Conservation (phyloP, 78 protist genomes). For the Paratrimastix pyriformis region DNA sequence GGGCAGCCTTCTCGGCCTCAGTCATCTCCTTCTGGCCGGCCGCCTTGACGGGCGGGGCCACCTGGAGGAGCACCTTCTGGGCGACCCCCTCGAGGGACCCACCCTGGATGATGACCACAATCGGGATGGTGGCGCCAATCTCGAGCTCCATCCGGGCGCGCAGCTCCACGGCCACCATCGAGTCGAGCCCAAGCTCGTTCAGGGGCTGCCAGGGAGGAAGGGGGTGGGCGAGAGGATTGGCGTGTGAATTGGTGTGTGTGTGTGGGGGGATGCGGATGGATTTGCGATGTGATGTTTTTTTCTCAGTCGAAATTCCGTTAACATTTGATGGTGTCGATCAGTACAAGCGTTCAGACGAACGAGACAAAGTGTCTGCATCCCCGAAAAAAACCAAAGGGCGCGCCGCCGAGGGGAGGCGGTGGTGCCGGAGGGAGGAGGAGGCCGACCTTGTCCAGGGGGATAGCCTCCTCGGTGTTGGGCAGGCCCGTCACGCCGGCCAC, state of each 20-base stretch:
- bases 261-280: too few species aligned
- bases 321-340: too few species aligned
- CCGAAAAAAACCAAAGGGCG: too few species aligned
- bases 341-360: too few species aligned
- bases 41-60: neutral
- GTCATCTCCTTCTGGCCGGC: neutral
- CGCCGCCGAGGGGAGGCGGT: too few species aligned
- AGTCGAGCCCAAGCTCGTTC: constrained; percentile 1
- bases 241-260: too few species aligned
- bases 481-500: neutral
- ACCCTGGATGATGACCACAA: constrained; percentile 4
- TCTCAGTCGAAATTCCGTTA: too few species aligned
- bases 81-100: neutral
- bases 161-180: constrained; percentile 15
- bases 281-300: too few species aligned
- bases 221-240: too few species aligned
- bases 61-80: neutral
- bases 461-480: neutral
- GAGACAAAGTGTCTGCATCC: too few species aligned
- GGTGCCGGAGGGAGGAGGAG: too few species aligned
- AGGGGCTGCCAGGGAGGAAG: neutral
- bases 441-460: neutral
- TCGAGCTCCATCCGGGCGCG: constrained; percentile 12
- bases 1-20: neutral
- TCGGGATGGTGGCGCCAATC: neutral